Evolutionary conservation across 2,329 filamentous ascomycete species (phyloP).

Genomic region (Lachnellula hyalina): DNA sequence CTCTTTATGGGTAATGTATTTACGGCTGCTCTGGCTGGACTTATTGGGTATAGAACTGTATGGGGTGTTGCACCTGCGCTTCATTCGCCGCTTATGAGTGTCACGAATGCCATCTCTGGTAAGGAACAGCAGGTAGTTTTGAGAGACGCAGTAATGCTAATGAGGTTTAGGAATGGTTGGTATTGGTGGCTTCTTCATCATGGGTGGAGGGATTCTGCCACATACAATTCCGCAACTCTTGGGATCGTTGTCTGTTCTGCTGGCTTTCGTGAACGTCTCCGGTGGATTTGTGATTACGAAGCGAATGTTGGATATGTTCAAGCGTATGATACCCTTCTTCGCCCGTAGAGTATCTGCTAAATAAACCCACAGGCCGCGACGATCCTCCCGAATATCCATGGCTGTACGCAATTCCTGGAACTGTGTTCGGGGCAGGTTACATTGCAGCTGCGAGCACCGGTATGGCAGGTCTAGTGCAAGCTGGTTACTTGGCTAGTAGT

Average conservation of each 20-base stretch:
- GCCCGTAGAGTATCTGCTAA: background rate
- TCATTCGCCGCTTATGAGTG: constrained; percentile 86
- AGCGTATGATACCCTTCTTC: constrained; percentile 42
- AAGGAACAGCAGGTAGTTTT: constrained; percentile 13
- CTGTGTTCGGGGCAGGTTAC: constrained; percentile 75
- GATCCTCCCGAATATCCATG: constrained; percentile 86
- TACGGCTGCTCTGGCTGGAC: constrained; percentile 74
- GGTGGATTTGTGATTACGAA: constrained; percentile 91
- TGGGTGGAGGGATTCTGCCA: constrained; percentile 75
- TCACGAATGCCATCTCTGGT: constrained; percentile 87
- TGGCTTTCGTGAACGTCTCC: constrained; percentile 84
- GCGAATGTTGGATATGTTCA: constrained; percentile 91
- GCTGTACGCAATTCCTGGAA: constrained; percentile 74
- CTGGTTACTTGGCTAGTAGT: constrained; percentile 80
- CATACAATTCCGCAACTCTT: constrained; percentile 74
- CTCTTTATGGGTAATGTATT: constrained; percentile 86
- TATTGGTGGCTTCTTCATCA: constrained; percentile 80
- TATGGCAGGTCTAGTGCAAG: constrained; percentile 78
- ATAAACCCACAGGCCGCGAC: constrained; percentile 52
- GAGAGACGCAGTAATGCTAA: constrained; percentile 17
- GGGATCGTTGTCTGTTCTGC: constrained; percentile 71
- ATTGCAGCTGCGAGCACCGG: constrained; percentile 75
- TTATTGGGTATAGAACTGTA: constrained; percentile 83
- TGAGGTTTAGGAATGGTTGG: constrained; percentile 66
- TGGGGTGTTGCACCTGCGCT: constrained; percentile 82